Evolutionary conservation across 1,139 yeast species (phyloP).

Genomic region (Pichia sp.): DNA sequence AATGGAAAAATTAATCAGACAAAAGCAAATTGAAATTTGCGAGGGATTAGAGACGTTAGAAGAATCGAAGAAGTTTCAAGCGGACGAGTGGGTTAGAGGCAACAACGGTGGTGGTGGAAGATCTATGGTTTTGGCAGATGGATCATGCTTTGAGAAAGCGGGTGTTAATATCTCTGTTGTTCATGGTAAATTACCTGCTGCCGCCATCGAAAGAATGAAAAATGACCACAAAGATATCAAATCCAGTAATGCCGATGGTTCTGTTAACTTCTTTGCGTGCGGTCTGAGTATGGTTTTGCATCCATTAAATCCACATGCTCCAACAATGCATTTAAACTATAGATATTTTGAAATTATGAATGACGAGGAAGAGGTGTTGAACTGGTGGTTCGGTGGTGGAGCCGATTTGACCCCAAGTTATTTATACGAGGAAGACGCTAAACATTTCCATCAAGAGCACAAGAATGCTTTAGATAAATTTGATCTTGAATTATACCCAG

Average conservation of each 20-base stretch:
- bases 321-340: conserved; percentile 91
- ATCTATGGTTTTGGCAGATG: conserved; percentile 84
- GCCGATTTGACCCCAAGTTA: conserved; percentile 95
- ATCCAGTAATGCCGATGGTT: conserved; percentile 45
- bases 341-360: conserved; percentile 90
- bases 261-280: conserved; percentile 72
- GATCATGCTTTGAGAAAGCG: conserved; percentile 87
- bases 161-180: conserved; percentile 92
- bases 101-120: conserved; percentile 76
- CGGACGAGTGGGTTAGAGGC: conserved; percentile 83
- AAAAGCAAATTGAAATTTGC: conserved; percentile 75
- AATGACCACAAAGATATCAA: conserved; percentile 74
- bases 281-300: conserved; percentile 91
- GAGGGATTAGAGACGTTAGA: conserved; percentile 56
- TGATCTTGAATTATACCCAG: conserved; percentile 63
- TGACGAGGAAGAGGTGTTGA: conserved; percentile 71
- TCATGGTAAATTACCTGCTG: conserved; percentile 78
- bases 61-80: conserved; percentile 46
- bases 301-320: conserved; percentile 93
- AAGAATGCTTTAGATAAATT: conserved; percentile 81
- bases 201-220: conserved; percentile 80
- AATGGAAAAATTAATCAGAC: conserved; percentile 78
- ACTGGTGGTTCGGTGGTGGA: conserved; percentile 99
- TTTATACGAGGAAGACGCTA: conserved; percentile 85
- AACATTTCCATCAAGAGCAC: conserved; percentile 65